Evolutionary conservation across 768 basidiomycete genomes (phyloP), one percentile per base, ranked within the genome.

Genomic region (Rhizopogon vinicolor): DNA sequence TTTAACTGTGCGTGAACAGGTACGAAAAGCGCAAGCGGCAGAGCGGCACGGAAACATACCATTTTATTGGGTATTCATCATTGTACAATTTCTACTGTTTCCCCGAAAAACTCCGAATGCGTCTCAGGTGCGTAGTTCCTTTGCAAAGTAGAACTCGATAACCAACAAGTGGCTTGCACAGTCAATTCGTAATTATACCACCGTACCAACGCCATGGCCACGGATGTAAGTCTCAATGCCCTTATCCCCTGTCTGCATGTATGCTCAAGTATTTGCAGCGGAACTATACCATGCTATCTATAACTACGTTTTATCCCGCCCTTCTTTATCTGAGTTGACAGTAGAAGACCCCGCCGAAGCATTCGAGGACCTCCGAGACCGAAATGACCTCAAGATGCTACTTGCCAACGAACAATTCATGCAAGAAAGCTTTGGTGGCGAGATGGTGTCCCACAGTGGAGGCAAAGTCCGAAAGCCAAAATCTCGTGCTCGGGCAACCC

Each of bases 311-410:
- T 68, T 89, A 42, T 73, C 79, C 13, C 81, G 80, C 46, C 77
- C 85, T 2, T 74, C 81, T 49, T 82, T 96, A 40, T 86, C 89
- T n/a, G 96, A 98, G 69, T 74, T 98, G 41, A 97, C 94, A 1
- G 91, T 99, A 19, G 97, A 99, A 72, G 97, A 99, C 68, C 97
- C 97, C 1, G 93, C 93, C 0, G 97, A 99, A 72, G 91, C 92
- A 9, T 98, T 99, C 65, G 96, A 98, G 68, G 97, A 98, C 68
- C 79, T 98, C 42, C 78, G 96, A 35, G 97, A 98, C 72, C 87
- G 91, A 53, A 90, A 89, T 61, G 97, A 99, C 68, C 78, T 98
- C 18, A 74, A 79, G 58, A 89, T 89, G 80, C 76, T 98, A 18
- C 77, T 91, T 13, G 68, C 74, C 0, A 72, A 86, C 58, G 73